Evolutionary conservation across 2,329 filamentous ascomycete species (phyloP), one percentile per base, ranked within the genome.

Genomic region (Fusarium nanum): DNA sequence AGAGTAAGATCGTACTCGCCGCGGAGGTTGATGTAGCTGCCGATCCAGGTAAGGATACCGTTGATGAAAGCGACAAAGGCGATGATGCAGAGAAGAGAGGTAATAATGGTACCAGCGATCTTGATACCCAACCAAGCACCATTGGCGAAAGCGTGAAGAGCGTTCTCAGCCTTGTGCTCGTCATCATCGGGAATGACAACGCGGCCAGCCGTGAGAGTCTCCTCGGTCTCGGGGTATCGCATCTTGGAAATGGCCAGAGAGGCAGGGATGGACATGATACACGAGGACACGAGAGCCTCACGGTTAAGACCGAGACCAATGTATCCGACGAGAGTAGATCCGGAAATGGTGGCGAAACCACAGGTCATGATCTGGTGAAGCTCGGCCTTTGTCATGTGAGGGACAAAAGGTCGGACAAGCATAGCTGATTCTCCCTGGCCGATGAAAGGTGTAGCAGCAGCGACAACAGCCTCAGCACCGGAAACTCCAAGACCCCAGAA

Each of bases 231-330:
- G 5, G 94, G 94, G 79, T 92, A 97, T 60, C 94, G 91, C 75
- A 97, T 86, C 83, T 97, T 97, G 69, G 92, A 95, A 66, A 96
- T 90, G 53, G 94, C 94, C 16, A 98, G 86, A 6, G 93, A 97
- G 2, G 94, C 94, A 0, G 94, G 94, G 70, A 97, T 97, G 74
- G 92, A 94, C 94, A 98, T 98, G 79, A 97, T 94, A 78, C 94
- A 97, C 10, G 92, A 94, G 4, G 93, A 97, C 28, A 97, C 91
- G 48, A 98, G 85, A 5, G 93, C 94, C 78, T 97, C 92, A 1
- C 92, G 85, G 79, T 94, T 96, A 58, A 97, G 85, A 42, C 94
- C 94, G 75, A 97, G 89, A 28, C 85, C 84, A 68, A 97, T 94
- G 80, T 97, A 98, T 16, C 92, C 92, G 28, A 96, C 91, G 40